A percentile compares a stretch with the other conserved stretches of the same genome.
Evolutionary conservation across 192 early-diverging fungal species (phyloP).

Genomic region (Backusella morwellensis): DNA sequence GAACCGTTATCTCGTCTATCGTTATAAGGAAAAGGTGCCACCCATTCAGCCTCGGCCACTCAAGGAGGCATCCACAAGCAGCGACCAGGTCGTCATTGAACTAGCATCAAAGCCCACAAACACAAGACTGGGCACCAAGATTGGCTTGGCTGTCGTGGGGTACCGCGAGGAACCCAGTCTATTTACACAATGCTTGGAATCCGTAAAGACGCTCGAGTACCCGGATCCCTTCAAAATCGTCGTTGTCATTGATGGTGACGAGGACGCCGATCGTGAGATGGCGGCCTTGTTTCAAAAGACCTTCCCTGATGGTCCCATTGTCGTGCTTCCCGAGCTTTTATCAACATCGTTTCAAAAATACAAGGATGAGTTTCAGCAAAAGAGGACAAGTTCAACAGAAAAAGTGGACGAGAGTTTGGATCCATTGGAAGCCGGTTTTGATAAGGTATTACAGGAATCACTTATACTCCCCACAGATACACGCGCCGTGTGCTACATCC

Average conservation of each 20-base stretch:
- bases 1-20: slow-evolving; percentile 21
- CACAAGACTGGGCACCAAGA: slow-evolving; percentile 12
- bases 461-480: slow-evolving; percentile 14
- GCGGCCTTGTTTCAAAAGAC: slow-evolving; percentile 31
- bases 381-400: background rate
- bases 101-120: background rate
- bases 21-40: slow-evolving; percentile 5
- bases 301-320: slow-evolving; percentile 17
- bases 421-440: background rate
- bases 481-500: slow-evolving; percentile 41
- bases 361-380: background rate
- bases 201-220: slow-evolving; percentile 30
- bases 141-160: slow-evolving; percentile 36
- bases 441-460: background rate
- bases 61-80: background rate
- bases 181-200: slow-evolving; percentile 35
- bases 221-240: slow-evolving; percentile 26
- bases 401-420: background rate
- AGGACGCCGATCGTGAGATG: slow-evolving; percentile 32
- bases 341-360: slow-evolving; percentile 11
- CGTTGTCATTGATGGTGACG: slow-evolving; percentile 38
- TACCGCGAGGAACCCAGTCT: slow-evolving; percentile 33
- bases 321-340: slow-evolving; percentile 19
- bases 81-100: background rate
- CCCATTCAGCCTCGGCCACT: background rate